Evolutionary conservation across 805 yeast genomes (phyloP), one percentile per base, ranked within the genome.

Genomic region (Komagataella ulmi): DNA sequence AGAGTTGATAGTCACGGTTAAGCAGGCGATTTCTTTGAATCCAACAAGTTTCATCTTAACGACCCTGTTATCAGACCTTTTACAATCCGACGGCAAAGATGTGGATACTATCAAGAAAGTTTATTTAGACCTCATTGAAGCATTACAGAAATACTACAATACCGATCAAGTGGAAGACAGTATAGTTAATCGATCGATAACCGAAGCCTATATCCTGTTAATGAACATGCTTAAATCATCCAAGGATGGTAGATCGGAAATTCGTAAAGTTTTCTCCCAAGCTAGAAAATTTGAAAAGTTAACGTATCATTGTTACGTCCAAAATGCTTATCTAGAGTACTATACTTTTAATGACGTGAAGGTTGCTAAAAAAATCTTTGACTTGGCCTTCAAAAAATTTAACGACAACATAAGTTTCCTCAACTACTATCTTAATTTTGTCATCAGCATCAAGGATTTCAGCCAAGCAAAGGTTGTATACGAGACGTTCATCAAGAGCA

Each of bases 321-420:
- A 87, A 54, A 84, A 85, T 59, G 96, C 97, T 0, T 70, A 79
- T 61, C 72, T 89, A 70, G 99, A 91, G 61, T 81, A 77, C 56
- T 80, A 79, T 57, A 73, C 83, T 54, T 30, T 30, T 30, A 82
- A 78, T 54, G 85, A 82, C 54, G 68, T 75, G 21, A 81, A 79
- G 51, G 80, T 86, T 47, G 90, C 97, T 0, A 70, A 76, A 50
- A 83, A 83, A 61, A 81, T 90, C 17, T 83, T 88, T 63, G 95
- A 86, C 55, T 65, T 87, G 47, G 97, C 95, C 6, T 69, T 87
- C 69, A 86, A 80, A 61, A 58, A 65, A 48, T 67, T 64, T 21
- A 68, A 67, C 44, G 65, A 72, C 14, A 70, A 80, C 55, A 83
- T 84, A 4, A 77, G 73, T 21, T 90, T 81, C 61, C 72, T 88